phyloP scores from a whole-genome alignment of 2,329 filamentous ascomycete species.

The Ceratocystis albifundus region DNA sequence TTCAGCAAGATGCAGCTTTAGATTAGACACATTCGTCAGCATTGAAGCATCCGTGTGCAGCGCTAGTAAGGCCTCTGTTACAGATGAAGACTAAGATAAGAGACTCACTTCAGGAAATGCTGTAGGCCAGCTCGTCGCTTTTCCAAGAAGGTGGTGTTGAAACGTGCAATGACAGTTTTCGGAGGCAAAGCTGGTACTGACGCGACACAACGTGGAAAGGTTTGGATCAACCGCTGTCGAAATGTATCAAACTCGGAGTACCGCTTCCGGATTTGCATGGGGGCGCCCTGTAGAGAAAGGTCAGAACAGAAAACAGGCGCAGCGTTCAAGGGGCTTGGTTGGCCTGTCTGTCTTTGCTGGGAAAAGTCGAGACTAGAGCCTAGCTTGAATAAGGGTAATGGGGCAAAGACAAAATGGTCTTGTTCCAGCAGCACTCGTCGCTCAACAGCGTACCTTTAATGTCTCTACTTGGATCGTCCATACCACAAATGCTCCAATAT shows the following conservation, averaged over 20 bases:
- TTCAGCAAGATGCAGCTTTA: slow-evolving; percentile 77
- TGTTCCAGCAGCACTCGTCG: background rate
- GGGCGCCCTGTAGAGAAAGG: slow-evolving; percentile 40
- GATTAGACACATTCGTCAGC: slow-evolving; percentile 1
- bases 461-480: slow-evolving; percentile 88
- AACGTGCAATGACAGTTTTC: slow-evolving; percentile 82
- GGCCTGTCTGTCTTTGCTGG: background rate
- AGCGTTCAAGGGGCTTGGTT: background rate
- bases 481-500: slow-evolving; percentile 80
- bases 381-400: too few species aligned
- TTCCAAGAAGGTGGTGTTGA: slow-evolving; percentile 75
- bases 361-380: background rate
- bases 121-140: slow-evolving; percentile 68
- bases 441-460: slow-evolving; percentile 50
- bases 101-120: slow-evolving; percentile 87
- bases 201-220: slow-evolving; percentile 72
- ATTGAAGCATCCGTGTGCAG: background rate
- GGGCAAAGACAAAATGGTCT: background rate
- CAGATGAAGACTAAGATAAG: too few species aligned
- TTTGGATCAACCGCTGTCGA: slow-evolving; percentile 57
- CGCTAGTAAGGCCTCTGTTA: too few species aligned
- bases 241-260: slow-evolving; percentile 93
- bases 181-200: slow-evolving; percentile 85
- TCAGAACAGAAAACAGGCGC: too few species aligned
- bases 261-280: slow-evolving; percentile 54